Base-by-base conservation (phyloP, 2,329 filamentous ascomycete species). In the Drechmeria coniospora region DNA sequence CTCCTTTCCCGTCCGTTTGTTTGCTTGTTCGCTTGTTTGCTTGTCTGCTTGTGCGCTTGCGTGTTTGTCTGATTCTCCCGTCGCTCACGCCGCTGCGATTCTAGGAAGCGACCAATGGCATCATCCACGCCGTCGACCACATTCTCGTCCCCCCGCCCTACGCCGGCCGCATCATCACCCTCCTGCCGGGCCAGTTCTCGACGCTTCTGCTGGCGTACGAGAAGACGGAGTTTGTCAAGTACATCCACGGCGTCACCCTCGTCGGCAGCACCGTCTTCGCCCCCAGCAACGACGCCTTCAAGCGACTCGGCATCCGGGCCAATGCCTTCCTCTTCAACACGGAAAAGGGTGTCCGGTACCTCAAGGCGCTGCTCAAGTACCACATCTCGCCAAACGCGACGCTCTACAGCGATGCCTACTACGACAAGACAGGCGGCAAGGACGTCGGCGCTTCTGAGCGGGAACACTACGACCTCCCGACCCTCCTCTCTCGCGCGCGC, bases 281-380 rank as follows among this genome's bases (percentile, higher is more conserved):
- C 0, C 84, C 86, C 0, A 71, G 67, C 25, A 93, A 94, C 62
- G 56, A 54, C 4, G 86, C 84, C n/a, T 93, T 87, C 58, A 47
- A 65, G 41, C 69, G 69, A 38, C 73, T 94, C 1, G 82, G 83
- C 1, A 65, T 69, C 1, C 61, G 50, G 30, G 69, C 77, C 42
- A 92, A 87, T 45, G 79, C 74, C 14, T 94, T 92, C 63, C 62
- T 94, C 4, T 94, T 94, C 64, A 68, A 66, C 50, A 80, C 77
- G 32, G 60, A 68, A 16, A 67, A 63, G 28, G 86, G 86, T 2
- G 59, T 66, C 36, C 75, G 75, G 49, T 92, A 82, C 47, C 66
- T 94, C 12, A 72, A 68, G 38, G 81, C 81, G 0, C 57, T 93
- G 25, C 60, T 92, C 11, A 62, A 81, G 56, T 92, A 92, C 47